A percentile compares a stretch with the other conserved stretches of the same genome.
Evolutionary conservation across 176 grass and related monocot species (phyloP).

Genomic region (Poa pratensis): DNA sequence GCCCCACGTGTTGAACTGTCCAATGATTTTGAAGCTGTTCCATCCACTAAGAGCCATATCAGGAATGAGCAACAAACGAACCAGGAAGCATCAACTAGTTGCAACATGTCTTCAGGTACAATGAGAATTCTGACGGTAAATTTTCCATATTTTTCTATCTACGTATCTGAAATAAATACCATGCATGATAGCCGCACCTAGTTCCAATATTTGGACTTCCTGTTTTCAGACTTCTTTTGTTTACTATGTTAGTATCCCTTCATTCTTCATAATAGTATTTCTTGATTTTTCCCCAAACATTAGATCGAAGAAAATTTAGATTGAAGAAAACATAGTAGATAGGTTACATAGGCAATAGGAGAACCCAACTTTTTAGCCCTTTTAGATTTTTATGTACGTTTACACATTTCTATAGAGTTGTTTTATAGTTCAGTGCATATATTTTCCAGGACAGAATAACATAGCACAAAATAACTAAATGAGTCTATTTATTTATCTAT

Average conservation of each 20-base stretch:
- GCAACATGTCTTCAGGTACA: constrained; percentile 47
- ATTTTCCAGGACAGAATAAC: background rate
- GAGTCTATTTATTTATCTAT: background rate
- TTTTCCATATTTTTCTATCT: background rate
- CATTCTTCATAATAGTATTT: background rate
- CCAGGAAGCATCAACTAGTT: constrained; percentile 8
- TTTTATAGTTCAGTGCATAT: background rate
- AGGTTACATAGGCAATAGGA: background rate
- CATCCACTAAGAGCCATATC: background rate
- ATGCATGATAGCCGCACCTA: background rate
- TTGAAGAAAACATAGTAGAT: background rate
- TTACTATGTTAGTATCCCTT: background rate
- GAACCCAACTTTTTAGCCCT: background rate
- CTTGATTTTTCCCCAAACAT: background rate
- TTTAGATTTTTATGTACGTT: background rate
- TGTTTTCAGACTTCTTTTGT: constrained; percentile 8
- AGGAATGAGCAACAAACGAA: constrained; percentile 12
- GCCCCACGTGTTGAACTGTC: background rate
- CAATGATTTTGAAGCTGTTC: constrained; percentile 13
- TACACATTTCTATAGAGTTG: background rate
- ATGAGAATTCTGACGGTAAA: background rate
- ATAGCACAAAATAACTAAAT: background rate
- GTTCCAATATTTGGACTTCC: background rate
- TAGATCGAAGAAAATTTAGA: background rate
- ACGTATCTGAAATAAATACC: constrained; percentile 19